These are phyloP conservation scores for Starmerella bombicola DNA, from an alignment of 805 yeast genomes.

Conservation along the genomic window DNA sequence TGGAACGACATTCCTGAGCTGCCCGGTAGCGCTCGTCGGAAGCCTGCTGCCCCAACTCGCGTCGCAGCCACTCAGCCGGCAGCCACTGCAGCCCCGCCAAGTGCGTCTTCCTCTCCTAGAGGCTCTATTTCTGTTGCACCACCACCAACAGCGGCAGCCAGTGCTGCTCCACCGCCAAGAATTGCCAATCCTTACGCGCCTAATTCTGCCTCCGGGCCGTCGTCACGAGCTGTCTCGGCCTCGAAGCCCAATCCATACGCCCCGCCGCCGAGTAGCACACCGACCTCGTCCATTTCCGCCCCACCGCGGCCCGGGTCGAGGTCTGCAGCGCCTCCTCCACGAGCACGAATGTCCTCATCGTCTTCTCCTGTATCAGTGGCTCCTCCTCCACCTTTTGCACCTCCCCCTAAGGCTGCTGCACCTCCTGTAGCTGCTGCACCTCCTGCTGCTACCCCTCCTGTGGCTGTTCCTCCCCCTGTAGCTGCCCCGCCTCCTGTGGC, in stretches of 20 bases:
- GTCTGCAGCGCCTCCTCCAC: conserved; percentile 13
- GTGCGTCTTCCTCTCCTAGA: conserved; percentile 1
- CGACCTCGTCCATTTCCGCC: conserved; percentile 16
- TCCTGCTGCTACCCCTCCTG: conserved; percentile 21
- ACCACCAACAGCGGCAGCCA: conserved; percentile 24
- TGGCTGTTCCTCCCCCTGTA: conserved; percentile 14
- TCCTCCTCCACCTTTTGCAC: conserved; percentile 20
- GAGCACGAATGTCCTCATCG: neutral
- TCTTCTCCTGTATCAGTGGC: conserved; percentile 18
- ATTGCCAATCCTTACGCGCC: conserved; percentile 31
- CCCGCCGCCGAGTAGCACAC: conserved; percentile 20
- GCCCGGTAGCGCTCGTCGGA: conserved; percentile 12
- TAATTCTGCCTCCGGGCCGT: conserved; percentile 19
- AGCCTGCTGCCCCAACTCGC: conserved; percentile 20
- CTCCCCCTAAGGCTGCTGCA: conserved; percentile 22
- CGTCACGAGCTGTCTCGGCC: conserved; percentile 1
- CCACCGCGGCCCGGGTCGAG: conserved; percentile 16
- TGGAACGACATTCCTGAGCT: conserved; percentile 25
- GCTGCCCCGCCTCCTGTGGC: neutral
- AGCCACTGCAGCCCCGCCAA: conserved; percentile 14
- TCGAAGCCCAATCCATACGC: conserved; percentile 21
- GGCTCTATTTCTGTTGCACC: conserved; percentile 13
- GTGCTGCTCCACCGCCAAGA: conserved; percentile 19
- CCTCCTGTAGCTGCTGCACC: conserved; percentile 9
- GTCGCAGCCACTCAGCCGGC: conserved; percentile 9